Percentiles rank a stretch among this genome's conserved stretches.
Evolutionary conservation across 495 filamentous ascomycete species (phyloP).

Genomic region (Neurospora sublineolata): DNA sequence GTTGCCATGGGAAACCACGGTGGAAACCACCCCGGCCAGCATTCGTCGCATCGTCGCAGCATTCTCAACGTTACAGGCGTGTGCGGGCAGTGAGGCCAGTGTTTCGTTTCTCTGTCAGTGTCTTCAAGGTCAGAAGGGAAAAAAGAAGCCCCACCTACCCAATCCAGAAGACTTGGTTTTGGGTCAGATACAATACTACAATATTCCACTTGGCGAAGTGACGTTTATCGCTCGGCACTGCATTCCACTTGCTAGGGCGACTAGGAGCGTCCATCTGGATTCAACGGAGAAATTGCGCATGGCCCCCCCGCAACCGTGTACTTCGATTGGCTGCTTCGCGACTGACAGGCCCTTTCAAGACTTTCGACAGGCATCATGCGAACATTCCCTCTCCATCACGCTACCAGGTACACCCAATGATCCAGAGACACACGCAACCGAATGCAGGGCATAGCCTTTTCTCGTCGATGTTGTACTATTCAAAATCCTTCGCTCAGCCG

Average conservation of each 20-base stretch:
- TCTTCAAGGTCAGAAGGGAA: neutral
- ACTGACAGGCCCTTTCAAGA: neutral
- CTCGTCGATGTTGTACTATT: too few species aligned
- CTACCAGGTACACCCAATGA: neutral
- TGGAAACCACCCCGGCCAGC: neutral
- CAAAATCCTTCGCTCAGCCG: neutral
- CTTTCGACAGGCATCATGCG: neutral
- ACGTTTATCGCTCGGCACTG: neutral
- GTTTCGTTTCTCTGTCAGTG: neutral
- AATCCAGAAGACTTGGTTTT: constrained; percentile 2
- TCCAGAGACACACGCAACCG: neutral
- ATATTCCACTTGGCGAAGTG: neutral
- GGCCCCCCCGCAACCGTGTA: neutral
- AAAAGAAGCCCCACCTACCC: constrained; percentile 7
- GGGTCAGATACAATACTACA: too few species aligned
- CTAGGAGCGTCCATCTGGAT: neutral
- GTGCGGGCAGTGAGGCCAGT: neutral
- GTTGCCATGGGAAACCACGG: neutral
- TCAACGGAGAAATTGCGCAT: neutral
- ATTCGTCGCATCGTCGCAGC: neutral
- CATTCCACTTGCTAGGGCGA: neutral
- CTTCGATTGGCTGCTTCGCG: constrained; percentile 3
- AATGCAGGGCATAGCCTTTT: neutral
- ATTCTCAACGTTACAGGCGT: neutral
- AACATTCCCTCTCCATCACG: neutral